These are phyloP conservation scores for Arthrobotrys musiformis DNA, from an alignment of 2,329 filamentous ascomycete genomes.

Conservation along the genomic window DNA sequence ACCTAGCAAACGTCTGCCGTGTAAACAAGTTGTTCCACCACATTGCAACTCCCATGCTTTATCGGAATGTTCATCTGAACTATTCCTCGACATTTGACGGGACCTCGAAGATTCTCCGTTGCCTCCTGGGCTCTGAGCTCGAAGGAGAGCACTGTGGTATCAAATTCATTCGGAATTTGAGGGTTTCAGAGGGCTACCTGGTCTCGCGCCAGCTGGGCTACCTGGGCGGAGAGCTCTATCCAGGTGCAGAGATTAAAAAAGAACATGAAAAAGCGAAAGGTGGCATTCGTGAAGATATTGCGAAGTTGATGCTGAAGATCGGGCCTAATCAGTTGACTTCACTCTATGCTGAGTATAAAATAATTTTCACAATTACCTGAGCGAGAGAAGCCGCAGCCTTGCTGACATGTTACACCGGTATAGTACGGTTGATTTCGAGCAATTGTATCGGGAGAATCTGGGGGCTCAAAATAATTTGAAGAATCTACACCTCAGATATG, in stretches of 20 bases:
- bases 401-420: not conserved
- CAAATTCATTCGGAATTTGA: not conserved
- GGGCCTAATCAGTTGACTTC: not conserved
- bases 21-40: conserved; percentile 13
- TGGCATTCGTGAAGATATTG: not conserved
- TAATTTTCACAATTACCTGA: no score
- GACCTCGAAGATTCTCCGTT: not conserved
- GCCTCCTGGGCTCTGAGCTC: not conserved
- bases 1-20: not conserved
- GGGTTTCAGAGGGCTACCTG: not conserved
- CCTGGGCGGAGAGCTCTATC: no score
- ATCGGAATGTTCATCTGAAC: not conserved
- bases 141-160: not conserved
- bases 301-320: not conserved
- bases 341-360: not conserved
- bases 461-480: not conserved
- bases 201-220: no score
- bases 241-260: not conserved
- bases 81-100: not conserved
- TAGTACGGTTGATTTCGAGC: not conserved
- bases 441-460: not conserved
- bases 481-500: not conserved
- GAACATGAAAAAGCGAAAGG: not conserved
- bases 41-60: not conserved
- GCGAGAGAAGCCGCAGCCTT: not conserved